Evolutionary conservation across 179 eudicot genomes (phyloP).

Genomic region (Beta lomatogona): DNA sequence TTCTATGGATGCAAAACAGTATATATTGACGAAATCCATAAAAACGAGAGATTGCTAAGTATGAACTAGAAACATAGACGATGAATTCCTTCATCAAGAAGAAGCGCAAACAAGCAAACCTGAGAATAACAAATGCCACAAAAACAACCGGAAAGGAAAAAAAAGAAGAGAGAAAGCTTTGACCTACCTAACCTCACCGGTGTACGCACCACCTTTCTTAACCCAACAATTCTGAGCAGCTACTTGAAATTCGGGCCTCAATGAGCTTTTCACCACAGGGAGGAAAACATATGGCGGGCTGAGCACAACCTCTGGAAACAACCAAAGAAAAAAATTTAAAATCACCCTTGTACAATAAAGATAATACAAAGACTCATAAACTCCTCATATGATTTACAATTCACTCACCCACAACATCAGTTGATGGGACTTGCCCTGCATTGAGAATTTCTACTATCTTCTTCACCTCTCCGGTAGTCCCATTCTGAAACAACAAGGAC

Average conservation of each 20-base stretch:
- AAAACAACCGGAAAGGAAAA: neutral
- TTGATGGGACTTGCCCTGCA: constrained; percentile 57
- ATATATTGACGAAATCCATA: neutral
- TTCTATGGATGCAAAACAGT: neutral
- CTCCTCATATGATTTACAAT: neutral
- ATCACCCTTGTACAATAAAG: neutral
- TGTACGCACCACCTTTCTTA: constrained; percentile 88
- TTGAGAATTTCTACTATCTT: constrained; percentile 64
- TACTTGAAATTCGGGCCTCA: constrained; percentile 72
- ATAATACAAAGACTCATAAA: neutral
- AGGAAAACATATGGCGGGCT: constrained; percentile 86
- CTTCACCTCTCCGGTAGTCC: constrained; percentile 74
- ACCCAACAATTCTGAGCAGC: constrained; percentile 98
- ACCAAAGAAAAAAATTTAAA: neutral
- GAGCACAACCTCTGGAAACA: constrained; percentile 74
- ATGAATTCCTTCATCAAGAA: neutral
- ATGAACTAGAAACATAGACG: neutral
- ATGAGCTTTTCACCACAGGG: constrained; percentile 52
- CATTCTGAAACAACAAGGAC: constrained; percentile 46
- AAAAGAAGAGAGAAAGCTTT: neutral
- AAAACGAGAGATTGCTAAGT: neutral
- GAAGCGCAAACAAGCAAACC: neutral
- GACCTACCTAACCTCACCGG: constrained; percentile 89
- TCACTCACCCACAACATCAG: constrained; percentile 69
- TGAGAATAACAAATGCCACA: neutral